Evolutionary conservation across 345 rosid species (phyloP).

Genomic region (Citrus inodora): DNA sequence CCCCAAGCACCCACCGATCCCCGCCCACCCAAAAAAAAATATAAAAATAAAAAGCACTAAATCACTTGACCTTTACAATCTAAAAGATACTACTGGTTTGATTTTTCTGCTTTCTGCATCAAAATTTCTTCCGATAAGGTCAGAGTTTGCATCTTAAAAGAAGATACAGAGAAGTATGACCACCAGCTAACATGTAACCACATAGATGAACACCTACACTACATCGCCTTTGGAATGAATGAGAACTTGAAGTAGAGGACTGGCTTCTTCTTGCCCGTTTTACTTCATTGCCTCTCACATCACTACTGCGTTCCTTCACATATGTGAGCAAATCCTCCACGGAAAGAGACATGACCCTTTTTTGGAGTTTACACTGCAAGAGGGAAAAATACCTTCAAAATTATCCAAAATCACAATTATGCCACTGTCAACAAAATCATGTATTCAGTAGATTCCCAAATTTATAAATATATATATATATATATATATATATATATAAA

Average conservation of each 20-base stretch:
- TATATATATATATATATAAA: too few relatives aligned
- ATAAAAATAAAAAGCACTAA: background rate
- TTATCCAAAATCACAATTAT: slow-evolving; percentile 7
- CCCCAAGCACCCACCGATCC: background rate
- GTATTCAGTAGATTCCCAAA: background rate
- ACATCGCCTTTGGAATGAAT: slow-evolving; percentile 41
- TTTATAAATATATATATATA: too few relatives aligned
- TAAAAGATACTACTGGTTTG: background rate
- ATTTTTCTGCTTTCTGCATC: background rate
- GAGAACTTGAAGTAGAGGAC: slow-evolving; percentile 32
- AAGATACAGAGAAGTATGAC: slow-evolving; percentile 4
- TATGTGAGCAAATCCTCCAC: slow-evolving; percentile 61
- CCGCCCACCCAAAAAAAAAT: background rate
- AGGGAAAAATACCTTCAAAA: slow-evolving; percentile 6
- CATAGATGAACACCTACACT: slow-evolving; percentile 39
- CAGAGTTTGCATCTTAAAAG: background rate
- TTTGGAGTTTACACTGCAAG: slow-evolving; percentile 46
- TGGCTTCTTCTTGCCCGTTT: slow-evolving; percentile 25
- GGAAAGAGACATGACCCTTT: slow-evolving; percentile 29
- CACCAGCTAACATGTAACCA: slow-evolving; percentile 8
- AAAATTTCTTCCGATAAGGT: background rate
- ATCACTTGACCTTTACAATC: background rate
- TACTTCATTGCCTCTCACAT: slow-evolving; percentile 27
- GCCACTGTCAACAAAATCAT: background rate
- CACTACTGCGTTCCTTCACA: slow-evolving; percentile 35